These are phyloP conservation scores for Graphiopsis chlorocephala DNA, from an alignment of 2,329 filamentous ascomycete genomes.

Conservation along the genomic window DNA sequence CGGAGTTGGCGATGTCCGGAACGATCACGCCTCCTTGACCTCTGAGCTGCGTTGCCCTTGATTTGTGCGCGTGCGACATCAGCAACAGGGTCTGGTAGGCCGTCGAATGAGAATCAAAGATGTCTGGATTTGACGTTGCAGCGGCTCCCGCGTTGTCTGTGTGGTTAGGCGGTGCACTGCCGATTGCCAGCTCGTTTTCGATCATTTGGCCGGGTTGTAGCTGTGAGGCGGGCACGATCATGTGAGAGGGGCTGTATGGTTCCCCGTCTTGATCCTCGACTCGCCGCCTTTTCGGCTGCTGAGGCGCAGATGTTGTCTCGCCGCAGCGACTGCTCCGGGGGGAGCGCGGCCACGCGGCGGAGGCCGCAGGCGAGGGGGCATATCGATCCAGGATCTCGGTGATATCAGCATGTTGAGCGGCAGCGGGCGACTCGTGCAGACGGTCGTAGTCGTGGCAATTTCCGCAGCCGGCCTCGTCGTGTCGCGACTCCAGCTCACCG, in stretches of 20 bases:
- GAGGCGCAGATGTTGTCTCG: slow-evolving; percentile 1
- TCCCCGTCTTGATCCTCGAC: slow-evolving; percentile 1
- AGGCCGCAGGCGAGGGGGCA: background rate
- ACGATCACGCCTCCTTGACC: slow-evolving; percentile 5
- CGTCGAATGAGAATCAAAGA: slow-evolving; percentile 1
- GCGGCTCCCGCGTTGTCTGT: slow-evolving; percentile 3
- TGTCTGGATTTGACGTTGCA: slow-evolving; percentile 5
- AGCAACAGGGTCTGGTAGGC: slow-evolving; percentile 5
- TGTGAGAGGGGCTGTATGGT: slow-evolving; percentile 1
- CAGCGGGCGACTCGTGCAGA: background rate
- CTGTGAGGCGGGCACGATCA: background rate
- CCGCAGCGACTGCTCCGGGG: background rate
- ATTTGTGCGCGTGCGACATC: background rate
- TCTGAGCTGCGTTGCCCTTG: slow-evolving; percentile 6
- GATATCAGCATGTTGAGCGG: slow-evolving; percentile 3
- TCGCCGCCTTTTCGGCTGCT: background rate
- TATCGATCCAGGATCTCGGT: slow-evolving; percentile 3
- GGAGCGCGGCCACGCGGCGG: background rate
- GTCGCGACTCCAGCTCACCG: slow-evolving; percentile 1
- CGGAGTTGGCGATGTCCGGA: background rate
- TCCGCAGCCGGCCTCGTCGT: slow-evolving; percentile 1
- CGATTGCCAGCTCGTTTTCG: background rate
- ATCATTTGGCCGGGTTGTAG: slow-evolving; percentile 3
- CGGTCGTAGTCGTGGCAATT: slow-evolving; percentile 1
- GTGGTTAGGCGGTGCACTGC: slow-evolving; percentile 3